phyloP scores from a whole-genome alignment of 1,284 basidiomycete species.

The Serendipita sp. region DNA sequence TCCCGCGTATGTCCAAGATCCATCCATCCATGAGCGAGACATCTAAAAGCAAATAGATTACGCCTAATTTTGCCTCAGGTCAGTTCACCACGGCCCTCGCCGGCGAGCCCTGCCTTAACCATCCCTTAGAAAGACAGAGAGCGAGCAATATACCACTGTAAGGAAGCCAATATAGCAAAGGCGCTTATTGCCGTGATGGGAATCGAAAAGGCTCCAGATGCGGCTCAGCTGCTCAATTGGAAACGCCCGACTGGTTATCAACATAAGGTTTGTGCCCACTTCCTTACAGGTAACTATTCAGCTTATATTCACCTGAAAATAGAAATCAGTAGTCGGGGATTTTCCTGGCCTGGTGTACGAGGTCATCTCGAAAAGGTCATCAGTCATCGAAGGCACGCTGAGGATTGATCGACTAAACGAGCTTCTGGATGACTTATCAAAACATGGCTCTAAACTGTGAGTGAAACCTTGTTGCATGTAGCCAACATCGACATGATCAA shows the following conservation, averaged over 20 bases:
- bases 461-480: conserved; percentile 13
- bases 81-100: conserved; percentile 14
- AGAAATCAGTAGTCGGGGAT: conserved; percentile 53
- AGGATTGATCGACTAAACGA: conserved; percentile 70
- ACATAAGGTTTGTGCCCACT: conserved; percentile 35
- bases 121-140: conserved; percentile 69
- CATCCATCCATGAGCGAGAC: neutral
- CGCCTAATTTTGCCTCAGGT: conserved; percentile 65
- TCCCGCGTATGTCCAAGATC: conserved; percentile 32
- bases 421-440: conserved; percentile 59
- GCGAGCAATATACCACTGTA: conserved; percentile 76
- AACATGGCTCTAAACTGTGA: conserved; percentile 54
- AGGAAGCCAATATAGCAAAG: conserved; percentile 83
- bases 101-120: neutral
- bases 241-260: conserved; percentile 56
- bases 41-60: conserved; percentile 20
- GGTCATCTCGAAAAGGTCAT: conserved; percentile 71
- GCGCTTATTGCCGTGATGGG: conserved; percentile 80
- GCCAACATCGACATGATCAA: neutral
- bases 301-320: neutral
- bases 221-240: conserved; percentile 74
- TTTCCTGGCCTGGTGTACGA: conserved; percentile 77
- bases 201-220: conserved; percentile 65
- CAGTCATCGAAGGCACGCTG: conserved; percentile 60
- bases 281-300: conserved; percentile 8